Percentiles rank a stretch among this genome's conserved stretches.
Evolutionary conservation across 176 grass and related monocot genomes (phyloP).

Genomic region (Avena insularis): DNA sequence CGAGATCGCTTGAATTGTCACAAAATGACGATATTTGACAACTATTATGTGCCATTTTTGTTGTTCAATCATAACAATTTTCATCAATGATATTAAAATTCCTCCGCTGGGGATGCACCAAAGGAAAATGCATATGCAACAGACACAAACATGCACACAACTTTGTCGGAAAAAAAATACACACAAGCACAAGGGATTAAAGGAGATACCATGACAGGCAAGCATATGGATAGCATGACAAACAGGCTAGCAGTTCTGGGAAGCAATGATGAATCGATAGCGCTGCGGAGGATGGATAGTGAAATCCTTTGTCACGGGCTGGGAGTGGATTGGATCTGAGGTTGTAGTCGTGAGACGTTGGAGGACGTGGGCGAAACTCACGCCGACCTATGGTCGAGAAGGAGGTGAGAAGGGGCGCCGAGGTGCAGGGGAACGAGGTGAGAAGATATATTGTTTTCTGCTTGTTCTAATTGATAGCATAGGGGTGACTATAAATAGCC

Average conservation of each 20-base stretch:
- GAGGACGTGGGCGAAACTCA: too few relatives aligned
- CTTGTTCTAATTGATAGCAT: background rate
- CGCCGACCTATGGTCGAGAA: too few relatives aligned
- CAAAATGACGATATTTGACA: background rate
- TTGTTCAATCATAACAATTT: background rate
- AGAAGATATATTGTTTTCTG: background rate
- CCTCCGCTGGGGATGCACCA: background rate
- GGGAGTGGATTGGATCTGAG: too few relatives aligned
- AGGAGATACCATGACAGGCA: background rate
- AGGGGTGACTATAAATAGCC: conserved; percentile 1
- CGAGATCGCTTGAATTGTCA: background rate
- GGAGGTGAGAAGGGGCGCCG: background rate
- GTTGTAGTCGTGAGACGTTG: too few relatives aligned
- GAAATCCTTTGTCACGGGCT: background rate
- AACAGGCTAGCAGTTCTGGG: background rate
- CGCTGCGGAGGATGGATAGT: background rate
- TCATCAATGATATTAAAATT: background rate
- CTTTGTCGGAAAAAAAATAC: background rate
- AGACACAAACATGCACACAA: background rate
- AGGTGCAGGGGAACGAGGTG: background rate
- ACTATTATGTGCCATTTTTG: background rate
- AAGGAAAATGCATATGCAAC: background rate
- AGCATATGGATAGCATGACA: background rate
- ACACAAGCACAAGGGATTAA: background rate
- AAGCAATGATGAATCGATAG: background rate